A percentile compares a stretch with the other conserved stretches of the same genome.
Conservation (phyloP, 768 basidiomycete species). For the Floccularia luteovirens region DNA sequence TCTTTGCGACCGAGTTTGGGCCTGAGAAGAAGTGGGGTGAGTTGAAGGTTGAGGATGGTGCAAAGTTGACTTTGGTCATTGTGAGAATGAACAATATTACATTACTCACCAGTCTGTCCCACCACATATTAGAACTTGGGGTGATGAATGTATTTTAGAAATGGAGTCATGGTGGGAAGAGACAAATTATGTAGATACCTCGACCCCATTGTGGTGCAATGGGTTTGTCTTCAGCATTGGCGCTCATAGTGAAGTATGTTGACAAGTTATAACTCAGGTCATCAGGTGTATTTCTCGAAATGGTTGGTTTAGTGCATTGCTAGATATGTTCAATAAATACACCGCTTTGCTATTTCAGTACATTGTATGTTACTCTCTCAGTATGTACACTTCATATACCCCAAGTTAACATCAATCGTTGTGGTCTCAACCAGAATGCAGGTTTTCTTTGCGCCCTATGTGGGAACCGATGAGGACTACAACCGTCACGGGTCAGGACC, state of each 20-base stretch:
- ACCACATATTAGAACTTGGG: slow-evolving; percentile 72
- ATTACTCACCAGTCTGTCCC: slow-evolving; percentile 78
- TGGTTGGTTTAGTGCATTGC: too few relatives aligned
- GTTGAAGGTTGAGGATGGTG: too few relatives aligned
- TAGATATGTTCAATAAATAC: too few relatives aligned
- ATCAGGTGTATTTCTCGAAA: slow-evolving; percentile 2
- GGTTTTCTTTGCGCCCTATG: too few relatives aligned
- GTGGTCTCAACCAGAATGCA: too few relatives aligned
- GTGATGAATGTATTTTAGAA: slow-evolving; percentile 9
- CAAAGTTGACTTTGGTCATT: slow-evolving; percentile 13
- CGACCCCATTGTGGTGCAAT: slow-evolving; percentile 36
- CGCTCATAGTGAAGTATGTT: slow-evolving; percentile 8
- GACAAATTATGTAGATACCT: slow-evolving; percentile 16
- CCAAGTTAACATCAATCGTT: too few relatives aligned
- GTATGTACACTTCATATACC: too few relatives aligned
- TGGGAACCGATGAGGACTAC: too few relatives aligned
- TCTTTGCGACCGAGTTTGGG: slow-evolving; percentile 73
- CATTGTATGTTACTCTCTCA: too few relatives aligned
- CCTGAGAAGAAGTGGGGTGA: slow-evolving; percentile 31
- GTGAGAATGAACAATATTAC: slow-evolving; percentile 18
- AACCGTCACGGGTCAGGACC: too few relatives aligned
- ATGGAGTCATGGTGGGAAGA: slow-evolving; percentile 11
- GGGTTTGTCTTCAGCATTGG: slow-evolving; percentile 10
- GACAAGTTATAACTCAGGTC: slow-evolving; percentile 8
- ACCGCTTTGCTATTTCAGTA: too few relatives aligned